phyloP scores from a whole-genome alignment of 305 asterid genomes.

The Lippia alba region DNA sequence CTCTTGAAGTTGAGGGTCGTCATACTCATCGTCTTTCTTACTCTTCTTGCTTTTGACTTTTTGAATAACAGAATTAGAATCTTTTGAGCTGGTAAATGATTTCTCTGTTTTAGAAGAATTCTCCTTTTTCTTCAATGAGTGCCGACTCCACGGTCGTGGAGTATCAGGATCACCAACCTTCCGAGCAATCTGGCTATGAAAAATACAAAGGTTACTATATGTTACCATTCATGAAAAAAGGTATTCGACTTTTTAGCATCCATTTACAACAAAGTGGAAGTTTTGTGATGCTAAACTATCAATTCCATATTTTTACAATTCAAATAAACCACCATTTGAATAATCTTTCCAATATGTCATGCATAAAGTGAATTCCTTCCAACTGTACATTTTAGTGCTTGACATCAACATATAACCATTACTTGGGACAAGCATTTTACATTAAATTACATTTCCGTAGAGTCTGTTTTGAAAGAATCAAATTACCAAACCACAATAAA shows the following conservation, averaged over 20 bases:
- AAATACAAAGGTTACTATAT: constrained; percentile 36
- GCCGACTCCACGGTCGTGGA: constrained; percentile 93
- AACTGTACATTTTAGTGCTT: neutral
- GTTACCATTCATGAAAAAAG: neutral
- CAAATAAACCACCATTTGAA: neutral
- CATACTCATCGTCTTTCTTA: constrained; percentile 52
- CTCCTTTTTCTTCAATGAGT: constrained; percentile 65
- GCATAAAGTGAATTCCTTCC: neutral
- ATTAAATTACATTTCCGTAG: neutral
- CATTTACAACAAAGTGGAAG: constrained; percentile 19
- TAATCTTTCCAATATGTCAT: neutral
- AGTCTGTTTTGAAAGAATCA: constrained; percentile 7
- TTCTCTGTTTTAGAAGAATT: constrained; percentile 47
- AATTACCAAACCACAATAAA: neutral
- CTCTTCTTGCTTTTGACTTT: constrained; percentile 53
- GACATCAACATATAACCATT: constrained; percentile 9
- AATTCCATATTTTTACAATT: constrained; percentile 2
- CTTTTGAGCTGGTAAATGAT: constrained; percentile 36
- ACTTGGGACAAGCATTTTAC: constrained; percentile 9
- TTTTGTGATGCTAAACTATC: constrained; percentile 14
- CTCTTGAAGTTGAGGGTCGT: constrained; percentile 81
- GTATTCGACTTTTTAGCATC: constrained; percentile 1
- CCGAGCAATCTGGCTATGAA: constrained; percentile 75
- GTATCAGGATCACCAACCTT: constrained; percentile 86
- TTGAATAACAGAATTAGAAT: constrained; percentile 36